These are phyloP conservation scores for Daldinia caldariorum DNA, from an alignment of 495 filamentous ascomycete genomes.

Conservation along the genomic window DNA sequence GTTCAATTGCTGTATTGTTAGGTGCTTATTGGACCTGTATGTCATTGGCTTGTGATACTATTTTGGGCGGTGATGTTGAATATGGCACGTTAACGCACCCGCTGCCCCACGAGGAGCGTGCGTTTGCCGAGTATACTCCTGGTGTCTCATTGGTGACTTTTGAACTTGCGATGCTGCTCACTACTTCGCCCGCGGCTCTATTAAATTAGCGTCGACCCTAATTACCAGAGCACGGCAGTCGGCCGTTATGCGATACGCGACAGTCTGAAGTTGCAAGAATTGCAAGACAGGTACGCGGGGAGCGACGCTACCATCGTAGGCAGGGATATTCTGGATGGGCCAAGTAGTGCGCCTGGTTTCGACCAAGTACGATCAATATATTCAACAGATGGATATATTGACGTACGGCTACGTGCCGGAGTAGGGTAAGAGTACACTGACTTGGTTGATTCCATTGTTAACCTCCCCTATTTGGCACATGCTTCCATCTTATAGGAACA, in stretches of 20 bases:
- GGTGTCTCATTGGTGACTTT: neutral
- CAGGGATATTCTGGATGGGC: neutral
- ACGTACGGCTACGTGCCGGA: slow-evolving; percentile 11
- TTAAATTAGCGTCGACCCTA: slow-evolving; percentile 4
- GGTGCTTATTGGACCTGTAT: too few species aligned
- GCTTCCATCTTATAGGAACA: slow-evolving; percentile 48
- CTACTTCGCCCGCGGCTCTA: slow-evolving; percentile 5
- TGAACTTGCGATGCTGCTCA: neutral
- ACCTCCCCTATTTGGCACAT: slow-evolving; percentile 6
- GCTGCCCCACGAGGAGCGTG: neutral
- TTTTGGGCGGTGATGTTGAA: too few species aligned
- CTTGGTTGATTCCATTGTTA: neutral
- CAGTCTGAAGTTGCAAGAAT: neutral
- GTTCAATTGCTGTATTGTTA: too few species aligned
- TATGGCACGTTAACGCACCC: neutral
- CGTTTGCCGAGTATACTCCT: slow-evolving; percentile 1
- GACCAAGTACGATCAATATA: slow-evolving; percentile 10
- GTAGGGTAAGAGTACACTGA: neutral
- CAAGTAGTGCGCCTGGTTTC: neutral
- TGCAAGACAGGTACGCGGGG: slow-evolving; percentile 1
- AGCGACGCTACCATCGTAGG: slow-evolving; percentile 1
- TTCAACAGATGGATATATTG: slow-evolving; percentile 49
- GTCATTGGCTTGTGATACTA: too few species aligned
- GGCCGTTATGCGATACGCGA: neutral
- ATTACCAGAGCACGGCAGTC: neutral